phyloP scores from a whole-genome alignment of 176 grass and related monocot species.

The Tillandsia fasciculata region DNA sequence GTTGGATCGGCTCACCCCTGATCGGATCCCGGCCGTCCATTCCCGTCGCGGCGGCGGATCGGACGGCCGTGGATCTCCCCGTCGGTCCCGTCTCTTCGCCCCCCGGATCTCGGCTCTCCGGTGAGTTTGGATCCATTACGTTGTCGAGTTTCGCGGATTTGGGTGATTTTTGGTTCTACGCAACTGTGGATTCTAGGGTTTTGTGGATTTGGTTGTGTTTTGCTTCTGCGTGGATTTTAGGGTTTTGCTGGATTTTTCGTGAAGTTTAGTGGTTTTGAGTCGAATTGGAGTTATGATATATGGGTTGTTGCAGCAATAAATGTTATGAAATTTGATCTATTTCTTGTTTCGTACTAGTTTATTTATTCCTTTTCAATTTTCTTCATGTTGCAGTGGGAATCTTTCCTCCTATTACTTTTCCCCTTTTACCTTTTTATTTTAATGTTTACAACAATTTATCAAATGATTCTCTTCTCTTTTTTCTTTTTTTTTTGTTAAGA shows the following conservation, averaged over 20 bases:
- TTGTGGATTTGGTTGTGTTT: background rate
- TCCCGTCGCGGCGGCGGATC: constrained; percentile 4
- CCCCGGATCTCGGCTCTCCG: constrained; percentile 5
- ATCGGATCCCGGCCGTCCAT: constrained; percentile 6
- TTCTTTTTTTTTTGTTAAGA: no score
- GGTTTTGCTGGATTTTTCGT: background rate
- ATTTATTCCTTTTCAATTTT: background rate
- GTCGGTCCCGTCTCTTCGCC: background rate
- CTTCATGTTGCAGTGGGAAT: background rate
- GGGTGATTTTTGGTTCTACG: background rate
- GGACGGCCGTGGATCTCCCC: constrained; percentile 3
- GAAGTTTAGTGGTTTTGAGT: background rate
- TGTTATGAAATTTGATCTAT: background rate
- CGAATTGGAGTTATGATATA: background rate
- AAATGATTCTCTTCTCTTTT: no score
- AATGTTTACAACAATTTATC: no score
- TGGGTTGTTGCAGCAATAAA: no score
- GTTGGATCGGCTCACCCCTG: background rate
- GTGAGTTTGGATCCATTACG: constrained; percentile 10
- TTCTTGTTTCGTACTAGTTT: no score
- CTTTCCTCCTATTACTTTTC: no score
- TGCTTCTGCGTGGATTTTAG: background rate
- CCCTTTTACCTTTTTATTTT: no score
- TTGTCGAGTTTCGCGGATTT: constrained; percentile 3
- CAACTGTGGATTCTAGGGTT: background rate